Percentiles rank a stretch among this genome's conserved stretches.
These are phyloP conservation scores for Nakataea oryzae DNA, from an alignment of 2,329 filamentous ascomycete genomes.

Conservation along the genomic window DNA sequence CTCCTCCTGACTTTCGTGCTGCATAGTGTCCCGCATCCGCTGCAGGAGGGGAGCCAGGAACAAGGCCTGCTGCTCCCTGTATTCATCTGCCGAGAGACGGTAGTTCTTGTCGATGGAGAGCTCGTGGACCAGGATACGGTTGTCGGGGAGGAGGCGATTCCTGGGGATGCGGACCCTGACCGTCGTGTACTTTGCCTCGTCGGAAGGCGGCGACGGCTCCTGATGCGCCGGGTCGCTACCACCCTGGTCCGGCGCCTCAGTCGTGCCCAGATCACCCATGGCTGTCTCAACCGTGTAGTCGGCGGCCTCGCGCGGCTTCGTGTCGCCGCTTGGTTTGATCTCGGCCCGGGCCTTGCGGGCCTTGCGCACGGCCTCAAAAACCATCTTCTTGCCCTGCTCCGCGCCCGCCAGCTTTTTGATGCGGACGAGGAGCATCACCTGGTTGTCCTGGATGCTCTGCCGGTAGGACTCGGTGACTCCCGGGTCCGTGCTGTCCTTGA, in stretches of 20 bases:
- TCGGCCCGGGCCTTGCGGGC: slow-evolving; percentile 54
- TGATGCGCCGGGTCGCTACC: slow-evolving; percentile 18
- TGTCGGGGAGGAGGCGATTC: slow-evolving; percentile 52
- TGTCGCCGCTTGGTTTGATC: slow-evolving; percentile 59
- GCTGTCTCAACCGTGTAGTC: slow-evolving; percentile 29
- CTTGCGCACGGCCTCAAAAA: slow-evolving; percentile 64
- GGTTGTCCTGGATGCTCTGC: slow-evolving; percentile 71
- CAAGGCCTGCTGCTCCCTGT: slow-evolving; percentile 43
- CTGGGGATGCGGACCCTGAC: slow-evolving; percentile 17
- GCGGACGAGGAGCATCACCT: slow-evolving; percentile 66
- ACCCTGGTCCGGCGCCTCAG: slow-evolving; percentile 19
- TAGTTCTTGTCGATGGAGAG: slow-evolving; percentile 71
- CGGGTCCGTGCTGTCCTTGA: slow-evolving; percentile 67
- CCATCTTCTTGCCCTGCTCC: slow-evolving; percentile 60
- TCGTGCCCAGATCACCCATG: slow-evolving; percentile 25
- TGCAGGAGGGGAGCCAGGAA: slow-evolving; percentile 37
- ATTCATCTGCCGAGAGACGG: slow-evolving; percentile 54
- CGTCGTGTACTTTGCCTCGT: slow-evolving; percentile 18
- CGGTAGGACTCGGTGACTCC: slow-evolving; percentile 67
- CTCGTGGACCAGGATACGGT: slow-evolving; percentile 68
- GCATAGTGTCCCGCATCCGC: slow-evolving; percentile 55
- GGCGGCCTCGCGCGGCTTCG: slow-evolving; percentile 54
- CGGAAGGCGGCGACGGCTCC: neutral
- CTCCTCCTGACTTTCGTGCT: slow-evolving; percentile 53
- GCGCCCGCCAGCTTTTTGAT: slow-evolving; percentile 70